A percentile compares a stretch with the other conserved stretches of the same genome.
Conservation (phyloP, 371 early-diverging fungal species). For the Rhizopus delemar region DNA sequence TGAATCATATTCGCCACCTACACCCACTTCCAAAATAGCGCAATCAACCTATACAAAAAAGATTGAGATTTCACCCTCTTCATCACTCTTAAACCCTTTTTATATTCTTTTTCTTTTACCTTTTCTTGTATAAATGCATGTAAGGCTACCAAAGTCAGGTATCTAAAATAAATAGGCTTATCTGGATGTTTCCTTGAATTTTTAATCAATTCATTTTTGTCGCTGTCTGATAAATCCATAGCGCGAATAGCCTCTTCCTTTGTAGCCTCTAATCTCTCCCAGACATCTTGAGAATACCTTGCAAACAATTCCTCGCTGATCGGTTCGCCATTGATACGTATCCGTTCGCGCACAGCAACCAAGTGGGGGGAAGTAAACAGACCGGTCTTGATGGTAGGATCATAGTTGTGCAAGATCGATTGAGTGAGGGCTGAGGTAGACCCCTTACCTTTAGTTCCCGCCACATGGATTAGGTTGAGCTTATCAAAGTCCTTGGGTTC, state of each 20-base stretch:
- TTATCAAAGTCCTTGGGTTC: constrained; percentile 65
- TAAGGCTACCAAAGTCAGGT: constrained; percentile 85
- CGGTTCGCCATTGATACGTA: constrained; percentile 88
- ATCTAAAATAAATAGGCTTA: constrained; percentile 90
- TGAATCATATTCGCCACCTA: constrained; percentile 86
- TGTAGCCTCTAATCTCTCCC: constrained; percentile 69
- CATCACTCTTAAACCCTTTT: neutral
- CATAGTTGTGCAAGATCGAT: constrained; percentile 59
- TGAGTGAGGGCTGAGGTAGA: constrained; percentile 76
- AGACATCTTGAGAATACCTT: constrained; percentile 85
- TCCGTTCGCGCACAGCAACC: constrained; percentile 90
- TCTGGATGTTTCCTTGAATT: constrained; percentile 51
- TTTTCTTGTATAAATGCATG: constrained; percentile 85
- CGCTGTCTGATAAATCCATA: constrained; percentile 23
- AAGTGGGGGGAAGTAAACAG: constrained; percentile 95
- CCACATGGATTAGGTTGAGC: constrained; percentile 79
- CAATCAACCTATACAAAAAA: constrained; percentile 61
- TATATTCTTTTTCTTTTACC: constrained; percentile 25
- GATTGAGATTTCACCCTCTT: constrained; percentile 24
- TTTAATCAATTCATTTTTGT: constrained; percentile 30
- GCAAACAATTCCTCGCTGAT: constrained; percentile 76
- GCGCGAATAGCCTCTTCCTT: constrained; percentile 43
- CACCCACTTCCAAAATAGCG: constrained; percentile 80
- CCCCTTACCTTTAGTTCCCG: constrained; percentile 91
- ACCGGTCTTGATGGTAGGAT: constrained; percentile 58